A percentile compares a stretch with the other conserved stretches of the same genome.
Conservation (phyloP, 2,329 filamentous ascomycete species). For the Colletotrichum cordylinicola region DNA sequence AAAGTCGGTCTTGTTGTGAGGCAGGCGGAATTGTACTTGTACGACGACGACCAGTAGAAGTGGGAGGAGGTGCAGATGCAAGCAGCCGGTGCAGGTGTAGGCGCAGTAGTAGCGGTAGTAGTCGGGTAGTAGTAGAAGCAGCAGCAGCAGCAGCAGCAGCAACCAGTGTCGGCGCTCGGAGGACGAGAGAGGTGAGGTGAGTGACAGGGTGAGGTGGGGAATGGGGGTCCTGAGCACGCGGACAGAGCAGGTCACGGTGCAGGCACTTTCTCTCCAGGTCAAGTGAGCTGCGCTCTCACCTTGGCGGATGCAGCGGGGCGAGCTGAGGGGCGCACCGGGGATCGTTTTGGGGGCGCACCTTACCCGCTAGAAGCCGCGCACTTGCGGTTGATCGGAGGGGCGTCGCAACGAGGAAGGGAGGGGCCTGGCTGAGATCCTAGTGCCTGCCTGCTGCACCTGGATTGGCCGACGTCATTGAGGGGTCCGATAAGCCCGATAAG, state of each 20-base stretch:
- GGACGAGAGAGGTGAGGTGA: not conserved
- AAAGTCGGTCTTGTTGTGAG: not conserved
- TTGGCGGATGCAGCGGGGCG: not conserved
- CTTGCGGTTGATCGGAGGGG: slow-evolving; percentile 3
- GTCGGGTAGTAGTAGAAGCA: not conserved
- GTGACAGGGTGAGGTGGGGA: not conserved
- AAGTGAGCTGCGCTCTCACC: slow-evolving; percentile 14
- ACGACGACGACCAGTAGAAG: not conserved
- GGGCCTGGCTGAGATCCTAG: slow-evolving; percentile 8
- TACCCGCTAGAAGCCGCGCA: not conserved
- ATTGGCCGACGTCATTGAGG: not conserved
- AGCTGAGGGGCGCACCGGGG: not conserved
- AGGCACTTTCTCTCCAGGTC: not conserved
- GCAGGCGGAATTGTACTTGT: not conserved
- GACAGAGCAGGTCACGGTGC: slow-evolving; percentile 10
- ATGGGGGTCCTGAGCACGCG: slow-evolving; percentile 19
- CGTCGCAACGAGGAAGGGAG: not conserved
- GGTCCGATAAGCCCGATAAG: slow-evolving; percentile 1
- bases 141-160: not conserved
- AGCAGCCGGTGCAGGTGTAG: not conserved
- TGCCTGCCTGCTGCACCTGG: not conserved
- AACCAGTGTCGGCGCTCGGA: slow-evolving; percentile 11
- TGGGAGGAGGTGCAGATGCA: not conserved
- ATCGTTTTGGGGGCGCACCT: not conserved
- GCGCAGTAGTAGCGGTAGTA: not conserved